Percentiles rank a stretch among this genome's conserved stretches.
phyloP scores from a whole-genome alignment of 345 rosid species.

The Citrus mangshanensis region DNA sequence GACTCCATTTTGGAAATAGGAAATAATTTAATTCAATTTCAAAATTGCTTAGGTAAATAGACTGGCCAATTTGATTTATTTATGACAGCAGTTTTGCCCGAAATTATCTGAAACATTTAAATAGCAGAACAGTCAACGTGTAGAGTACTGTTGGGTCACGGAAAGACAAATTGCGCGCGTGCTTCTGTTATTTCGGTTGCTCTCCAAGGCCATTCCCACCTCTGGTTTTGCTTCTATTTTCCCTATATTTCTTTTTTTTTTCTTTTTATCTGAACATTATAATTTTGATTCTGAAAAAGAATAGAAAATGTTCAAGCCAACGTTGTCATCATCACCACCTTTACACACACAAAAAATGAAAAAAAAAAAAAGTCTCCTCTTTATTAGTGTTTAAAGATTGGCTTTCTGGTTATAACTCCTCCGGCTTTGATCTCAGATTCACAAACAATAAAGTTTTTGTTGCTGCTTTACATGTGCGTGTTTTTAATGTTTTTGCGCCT shows the following conservation, averaged over 20 bases:
- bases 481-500: slow-evolving; percentile 6
- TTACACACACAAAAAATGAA: neutral
- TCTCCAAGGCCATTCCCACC: slow-evolving; percentile 2
- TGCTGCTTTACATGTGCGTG: slow-evolving; percentile 25
- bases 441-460: slow-evolving; percentile 8
- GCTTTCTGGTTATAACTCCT: neutral
- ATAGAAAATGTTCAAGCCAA: neutral
- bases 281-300: neutral
- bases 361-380: slow-evolving; percentile 11
- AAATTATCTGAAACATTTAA: neutral
- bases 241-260: neutral
- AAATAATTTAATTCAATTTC: no score
- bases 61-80: neutral
- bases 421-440: slow-evolving; percentile 13
- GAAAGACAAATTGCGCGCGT: slow-evolving; percentile 25
- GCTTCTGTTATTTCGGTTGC: slow-evolving; percentile 41
- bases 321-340: slow-evolving; percentile 20
- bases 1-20: neutral
- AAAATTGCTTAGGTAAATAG: no score
- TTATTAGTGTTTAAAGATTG: slow-evolving; percentile 11
- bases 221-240: slow-evolving; percentile 13
- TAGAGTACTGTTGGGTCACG: neutral
- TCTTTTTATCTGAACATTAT: neutral
- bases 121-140: neutral
- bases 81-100: neutral